phyloP scores from a whole-genome alignment of 768 basidiomycete species.

The Kwoniella sp. region DNA sequence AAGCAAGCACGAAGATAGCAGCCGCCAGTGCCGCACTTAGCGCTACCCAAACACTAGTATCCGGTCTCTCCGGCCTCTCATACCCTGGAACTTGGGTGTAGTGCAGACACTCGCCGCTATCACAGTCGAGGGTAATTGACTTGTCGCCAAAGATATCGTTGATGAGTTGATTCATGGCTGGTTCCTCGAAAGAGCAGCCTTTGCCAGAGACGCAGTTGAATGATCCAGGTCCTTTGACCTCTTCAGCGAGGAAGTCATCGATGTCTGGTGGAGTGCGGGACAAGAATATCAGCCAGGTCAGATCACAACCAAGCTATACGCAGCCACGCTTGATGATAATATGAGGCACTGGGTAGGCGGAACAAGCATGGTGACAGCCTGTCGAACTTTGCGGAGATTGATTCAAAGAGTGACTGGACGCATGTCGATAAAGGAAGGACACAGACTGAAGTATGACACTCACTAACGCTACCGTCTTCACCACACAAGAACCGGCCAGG shows the following conservation, averaged over 20 bases:
- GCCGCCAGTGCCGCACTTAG: slow-evolving; percentile 79
- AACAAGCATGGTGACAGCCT: no score
- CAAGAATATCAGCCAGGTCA: background rate
- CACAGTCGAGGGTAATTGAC: slow-evolving; percentile 82
- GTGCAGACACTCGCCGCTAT: slow-evolving; percentile 90
- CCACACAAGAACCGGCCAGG: slow-evolving; percentile 93
- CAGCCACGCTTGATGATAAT: no score
- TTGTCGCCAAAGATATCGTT: slow-evolving; percentile 88
- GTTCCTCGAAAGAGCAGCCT: slow-evolving; percentile 89
- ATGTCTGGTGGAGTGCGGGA: slow-evolving; percentile 66
- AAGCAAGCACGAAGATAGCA: slow-evolving; percentile 68
- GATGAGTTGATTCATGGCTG: slow-evolving; percentile 94
- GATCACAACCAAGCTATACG: background rate
- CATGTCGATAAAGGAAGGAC: background rate
- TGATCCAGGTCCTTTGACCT: slow-evolving; percentile 84
- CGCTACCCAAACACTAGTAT: slow-evolving; percentile 79
- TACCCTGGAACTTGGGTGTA: slow-evolving; percentile 95
- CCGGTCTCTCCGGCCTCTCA: slow-evolving; percentile 78
- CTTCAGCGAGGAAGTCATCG: slow-evolving; percentile 83
- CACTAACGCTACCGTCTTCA: slow-evolving; percentile 88
- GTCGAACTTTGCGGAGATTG: no score
- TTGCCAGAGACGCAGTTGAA: slow-evolving; percentile 75
- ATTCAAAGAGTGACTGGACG: no score
- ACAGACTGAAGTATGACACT: slow-evolving; percentile 49
- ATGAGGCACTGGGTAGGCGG: background rate